A percentile compares a stretch with the other conserved stretches of the same genome.
Conservation (phyloP, 306 rosid species). For the Prunus salicina region DNA sequence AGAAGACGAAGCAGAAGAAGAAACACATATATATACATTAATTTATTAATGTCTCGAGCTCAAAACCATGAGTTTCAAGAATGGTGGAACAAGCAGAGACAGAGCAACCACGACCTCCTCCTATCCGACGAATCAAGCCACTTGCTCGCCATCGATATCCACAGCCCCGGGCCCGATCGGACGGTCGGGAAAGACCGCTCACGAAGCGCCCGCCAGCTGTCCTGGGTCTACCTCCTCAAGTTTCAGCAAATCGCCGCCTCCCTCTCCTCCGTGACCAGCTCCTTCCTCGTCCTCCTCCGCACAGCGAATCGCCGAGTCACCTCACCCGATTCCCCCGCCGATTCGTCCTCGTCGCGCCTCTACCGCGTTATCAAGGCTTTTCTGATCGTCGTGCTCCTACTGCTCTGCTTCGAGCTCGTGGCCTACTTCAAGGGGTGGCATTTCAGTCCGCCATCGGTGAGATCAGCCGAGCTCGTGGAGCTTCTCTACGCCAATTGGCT, state of each 20-base stretch:
- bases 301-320: slow-evolving; percentile 70
- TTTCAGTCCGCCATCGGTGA: slow-evolving; percentile 67
- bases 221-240: slow-evolving; percentile 61
- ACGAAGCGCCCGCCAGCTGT: slow-evolving; percentile 77
- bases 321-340: slow-evolving; percentile 43
- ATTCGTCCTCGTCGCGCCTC: slow-evolving; percentile 62
- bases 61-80: slow-evolving; percentile 89
- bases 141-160: slow-evolving; percentile 49
- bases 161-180: slow-evolving; percentile 31
- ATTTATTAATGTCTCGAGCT: slow-evolving; percentile 59
- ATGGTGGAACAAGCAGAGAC: slow-evolving; percentile 98
- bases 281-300: slow-evolving; percentile 44
- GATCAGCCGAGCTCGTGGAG: slow-evolving; percentile 59
- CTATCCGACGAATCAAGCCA: slow-evolving; percentile 22
- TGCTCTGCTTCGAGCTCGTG: slow-evolving; percentile 66
- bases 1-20: neutral
- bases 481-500: slow-evolving; percentile 70
- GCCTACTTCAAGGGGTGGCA: slow-evolving; percentile 98
- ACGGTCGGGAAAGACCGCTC: slow-evolving; percentile 62
- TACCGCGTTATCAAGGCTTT: slow-evolving; percentile 70
- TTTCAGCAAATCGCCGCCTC: slow-evolving; percentile 69
- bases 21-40: neutral
- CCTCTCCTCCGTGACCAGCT: slow-evolving; percentile 43
- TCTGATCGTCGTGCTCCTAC: slow-evolving; percentile 46
- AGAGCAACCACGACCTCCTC: slow-evolving; percentile 31